phyloP scores from a whole-genome alignment of 257 asterid species.

The Paraleonurus japonicus region DNA sequence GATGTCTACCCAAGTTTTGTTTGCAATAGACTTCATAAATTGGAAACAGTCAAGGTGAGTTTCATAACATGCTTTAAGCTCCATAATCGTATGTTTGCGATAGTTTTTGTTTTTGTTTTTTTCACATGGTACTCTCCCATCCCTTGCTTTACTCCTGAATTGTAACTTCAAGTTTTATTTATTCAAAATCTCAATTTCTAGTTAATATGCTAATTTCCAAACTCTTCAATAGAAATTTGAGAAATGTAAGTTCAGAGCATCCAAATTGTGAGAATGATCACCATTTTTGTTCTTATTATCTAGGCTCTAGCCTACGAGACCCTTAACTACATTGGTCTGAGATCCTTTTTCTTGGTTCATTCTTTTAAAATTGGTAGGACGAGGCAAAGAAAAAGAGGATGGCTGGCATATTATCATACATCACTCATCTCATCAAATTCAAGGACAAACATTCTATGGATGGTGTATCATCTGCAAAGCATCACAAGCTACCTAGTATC shows the following conservation, averaged over 20 bases:
- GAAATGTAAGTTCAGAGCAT: no score
- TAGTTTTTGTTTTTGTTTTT: not conserved
- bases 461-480: conserved; percentile 60
- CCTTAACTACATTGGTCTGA: not conserved
- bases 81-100: not conserved
- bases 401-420: conserved; percentile 71
- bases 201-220: not conserved
- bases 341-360: not conserved
- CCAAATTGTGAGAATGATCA: not conserved
- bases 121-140: not conserved
- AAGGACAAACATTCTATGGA: conserved; percentile 81
- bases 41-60: conserved; percentile 54
- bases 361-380: conserved; percentile 42
- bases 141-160: not conserved
- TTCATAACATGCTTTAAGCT: not conserved
- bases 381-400: conserved; percentile 42
- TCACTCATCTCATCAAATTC: conserved; percentile 78
- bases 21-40: conserved; percentile 52
- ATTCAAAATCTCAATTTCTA: not conserved
- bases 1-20: conserved; percentile 75
- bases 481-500: conserved; percentile 64
- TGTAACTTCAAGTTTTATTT: not conserved
- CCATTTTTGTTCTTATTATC: not conserved
- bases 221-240: not conserved
- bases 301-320: not conserved